These are phyloP conservation scores for Fusarium sp. DNA, from an alignment of 2,329 filamentous ascomycete species.

Conservation along the genomic window DNA sequence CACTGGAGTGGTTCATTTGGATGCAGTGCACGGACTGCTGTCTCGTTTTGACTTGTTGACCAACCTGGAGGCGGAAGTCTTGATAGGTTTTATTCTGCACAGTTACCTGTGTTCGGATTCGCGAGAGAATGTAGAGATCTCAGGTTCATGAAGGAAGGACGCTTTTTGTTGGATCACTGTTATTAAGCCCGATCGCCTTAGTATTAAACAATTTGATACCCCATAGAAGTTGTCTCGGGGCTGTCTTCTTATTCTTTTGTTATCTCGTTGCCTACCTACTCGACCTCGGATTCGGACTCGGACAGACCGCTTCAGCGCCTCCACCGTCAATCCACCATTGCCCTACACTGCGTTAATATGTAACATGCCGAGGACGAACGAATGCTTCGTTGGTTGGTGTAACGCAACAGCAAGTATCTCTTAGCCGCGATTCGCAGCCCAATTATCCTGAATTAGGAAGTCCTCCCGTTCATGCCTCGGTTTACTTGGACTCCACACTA, in stretches of 20 bases:
- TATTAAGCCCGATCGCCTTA: neutral
- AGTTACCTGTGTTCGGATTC: neutral
- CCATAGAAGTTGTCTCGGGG: neutral
- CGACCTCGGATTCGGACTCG: neutral
- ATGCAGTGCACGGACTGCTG: neutral
- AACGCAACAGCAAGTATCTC: slow-evolving; percentile 5
- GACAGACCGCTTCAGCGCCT: slow-evolving; percentile 13
- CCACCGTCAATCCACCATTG: slow-evolving; percentile 7
- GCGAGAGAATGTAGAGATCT: neutral
- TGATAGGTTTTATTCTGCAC: neutral
- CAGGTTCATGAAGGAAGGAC: neutral
- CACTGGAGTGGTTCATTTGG: neutral
- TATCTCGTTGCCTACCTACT: neutral
- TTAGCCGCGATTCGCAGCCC: slow-evolving; percentile 13
- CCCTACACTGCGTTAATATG: slow-evolving; percentile 9
- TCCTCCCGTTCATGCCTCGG: slow-evolving; percentile 31
- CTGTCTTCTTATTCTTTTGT: neutral
- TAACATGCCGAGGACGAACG: slow-evolving; percentile 8
- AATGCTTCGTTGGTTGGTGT: slow-evolving; percentile 17
- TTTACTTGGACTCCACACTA: slow-evolving; percentile 4
- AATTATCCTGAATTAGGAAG: slow-evolving; percentile 26
- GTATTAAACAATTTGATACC: slow-evolving; percentile 22
- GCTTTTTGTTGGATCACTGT: slow-evolving; percentile 1
- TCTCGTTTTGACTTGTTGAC: neutral
- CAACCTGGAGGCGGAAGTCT: neutral